Base-by-base conservation (phyloP, 2,329 filamentous ascomycete genomes). In the Colletotrichum sp. region DNA sequence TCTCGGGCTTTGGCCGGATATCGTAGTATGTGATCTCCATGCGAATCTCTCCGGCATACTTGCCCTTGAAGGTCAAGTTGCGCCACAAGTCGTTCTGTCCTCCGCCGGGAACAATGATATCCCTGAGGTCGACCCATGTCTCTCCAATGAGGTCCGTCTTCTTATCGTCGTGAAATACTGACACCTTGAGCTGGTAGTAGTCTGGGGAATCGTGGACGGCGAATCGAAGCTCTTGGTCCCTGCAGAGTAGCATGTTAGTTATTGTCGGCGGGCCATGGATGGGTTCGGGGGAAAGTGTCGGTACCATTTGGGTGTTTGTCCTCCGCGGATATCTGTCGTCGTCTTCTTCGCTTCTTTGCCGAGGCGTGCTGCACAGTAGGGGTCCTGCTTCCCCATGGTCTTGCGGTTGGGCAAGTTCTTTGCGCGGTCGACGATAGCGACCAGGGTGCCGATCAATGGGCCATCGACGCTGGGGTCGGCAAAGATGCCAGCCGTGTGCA, bases 281-380 rank as follows among this genome's bases (percentile, higher is more conserved):
- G 48, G n/a, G 39, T 13, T 52, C 16, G 43, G 21, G 36, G 71
- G 21, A 12, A 57, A 26, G n/a, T 28, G 28, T 2, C 9, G 39
- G 79, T 91, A 98, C 97, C 97, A 99, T 90, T 92, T 93, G 9
- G 97, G 97, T 52, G 97, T 99, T 86, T 99, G 97, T 57, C 97
- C 97, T 78, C 97, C 97, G 82, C 97, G 91, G 80, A 96, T 93
- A 85, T 99, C 97, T 6, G 96, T 98, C 55, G 94, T 94, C 4
- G 97, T 99, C 90, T 98, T 98, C 88, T 98, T 98, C 64, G 97
- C 97, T 86, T 99, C 96, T 85, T 99, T 99, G 39, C 96, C 97
- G 61, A 99, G 87, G 70, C 97, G 91, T 36, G 96, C 96, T 48
- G 97, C 97, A 85, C 96, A 98, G 85, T 99, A 99, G 0, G 97